These are phyloP conservation scores for Cryptomeria japonica DNA, from an alignment of 75 land plant species.

Conservation along the genomic window DNA sequence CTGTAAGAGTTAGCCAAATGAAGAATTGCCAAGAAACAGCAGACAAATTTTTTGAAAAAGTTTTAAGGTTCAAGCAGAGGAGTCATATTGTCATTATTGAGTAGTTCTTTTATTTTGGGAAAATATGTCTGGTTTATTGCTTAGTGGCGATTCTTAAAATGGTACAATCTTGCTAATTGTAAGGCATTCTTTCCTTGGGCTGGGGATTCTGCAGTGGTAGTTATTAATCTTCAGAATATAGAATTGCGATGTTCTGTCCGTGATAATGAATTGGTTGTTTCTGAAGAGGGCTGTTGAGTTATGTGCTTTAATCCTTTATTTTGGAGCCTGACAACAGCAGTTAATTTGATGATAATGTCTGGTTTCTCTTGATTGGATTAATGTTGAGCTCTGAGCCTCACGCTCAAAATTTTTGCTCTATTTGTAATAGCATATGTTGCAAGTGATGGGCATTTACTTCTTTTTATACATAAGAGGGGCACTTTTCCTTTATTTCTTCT, in stretches of 20 bases:
- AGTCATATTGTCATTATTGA: conserved; percentile 58
- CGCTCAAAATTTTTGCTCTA: background rate
- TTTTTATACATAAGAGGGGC: background rate
- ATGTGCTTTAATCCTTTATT: background rate
- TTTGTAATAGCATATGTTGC: background rate
- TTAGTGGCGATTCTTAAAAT: background rate
- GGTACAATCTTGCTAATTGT: background rate
- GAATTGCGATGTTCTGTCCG: background rate
- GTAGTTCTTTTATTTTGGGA: conserved; percentile 12
- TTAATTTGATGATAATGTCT: background rate
- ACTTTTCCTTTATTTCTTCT: background rate
- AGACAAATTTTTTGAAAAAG: conserved; percentile 72
- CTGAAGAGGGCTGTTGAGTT: background rate
- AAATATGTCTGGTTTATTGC: background rate
- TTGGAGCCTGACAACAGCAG: background rate
- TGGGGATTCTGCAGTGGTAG: background rate
- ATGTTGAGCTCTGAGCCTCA: background rate
- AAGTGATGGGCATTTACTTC: background rate
- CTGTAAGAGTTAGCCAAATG: conserved; percentile 69
- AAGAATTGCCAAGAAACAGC: conserved; percentile 64
- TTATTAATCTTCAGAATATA: background rate
- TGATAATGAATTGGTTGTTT: background rate
- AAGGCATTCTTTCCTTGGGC: background rate
- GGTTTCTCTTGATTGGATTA: background rate
- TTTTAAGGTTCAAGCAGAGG: conserved; percentile 42